Evolutionary conservation across 2,329 filamentous ascomycete genomes (phyloP), one percentile per base, ranked within the genome.

Genomic region (Dryadomyces sulphureus): DNA sequence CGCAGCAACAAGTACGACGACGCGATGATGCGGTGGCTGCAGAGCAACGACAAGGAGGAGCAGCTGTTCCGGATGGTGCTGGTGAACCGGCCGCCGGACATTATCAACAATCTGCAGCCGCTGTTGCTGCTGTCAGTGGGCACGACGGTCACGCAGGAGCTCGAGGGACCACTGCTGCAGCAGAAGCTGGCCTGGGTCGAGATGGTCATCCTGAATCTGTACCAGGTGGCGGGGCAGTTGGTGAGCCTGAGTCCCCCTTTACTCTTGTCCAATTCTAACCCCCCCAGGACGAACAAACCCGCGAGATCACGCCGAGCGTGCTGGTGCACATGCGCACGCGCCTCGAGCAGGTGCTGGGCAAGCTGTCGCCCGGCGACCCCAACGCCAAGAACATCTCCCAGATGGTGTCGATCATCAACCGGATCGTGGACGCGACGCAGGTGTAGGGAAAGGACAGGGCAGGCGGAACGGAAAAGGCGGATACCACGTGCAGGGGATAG

Each of bases 21-120:
- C 45, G 79, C 75, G 38, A 70, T 80, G 57, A 70, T 82, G 47
- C 72, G 73, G 49, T 83, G 79, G 79, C 72, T 83, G 47, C 79
- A 84, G 60, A 53, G 72, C 53, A 72, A 70, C 16, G 69, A 73
- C 30, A 56, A 58, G 41, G 72, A 79, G 57, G 70, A 78, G 48
- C 73, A 79, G 49, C 72, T 83, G 44, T 84, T 81, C 59, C 67
- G 72, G 27, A 65, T 69, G 51, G 72, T 72, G 43, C 64, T 77
- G 41, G 62, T 64, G 42, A 69, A 70, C 49, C 68, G 69, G 56
- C 63, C 68, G 53, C 69, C 72, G 1, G 62, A 65, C 16, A 68
- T 74, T 50, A 66, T 82, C 48, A 68, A 68, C 47, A 68, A 69
- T 27, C 59, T 83, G 43, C 75, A 75, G 41, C 73, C 77, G 17